Base-by-base conservation (phyloP, 371 early-diverging fungal genomes). In the Coemansia linderi region DNA sequence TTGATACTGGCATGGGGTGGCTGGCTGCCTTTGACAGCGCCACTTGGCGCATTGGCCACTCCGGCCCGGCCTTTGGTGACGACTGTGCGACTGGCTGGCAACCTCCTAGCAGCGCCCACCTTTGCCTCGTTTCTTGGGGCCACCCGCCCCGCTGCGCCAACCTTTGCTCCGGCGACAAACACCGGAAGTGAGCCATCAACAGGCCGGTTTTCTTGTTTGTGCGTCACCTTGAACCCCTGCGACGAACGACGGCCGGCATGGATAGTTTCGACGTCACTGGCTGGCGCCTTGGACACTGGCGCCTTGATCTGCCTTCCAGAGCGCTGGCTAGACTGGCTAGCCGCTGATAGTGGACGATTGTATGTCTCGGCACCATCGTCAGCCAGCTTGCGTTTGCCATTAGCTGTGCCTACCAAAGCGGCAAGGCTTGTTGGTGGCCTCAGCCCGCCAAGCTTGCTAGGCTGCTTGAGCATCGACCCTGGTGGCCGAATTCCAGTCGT, bases 241-340 rank as follows among this genome's bases (percentile, higher is more conserved):
- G 76, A 72, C 12, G 76, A 75, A 27, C 76, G 63, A 15, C 76
- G 58, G 12, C 76, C 76, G 8, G 72, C 68, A 41, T 61, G 68
- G 2, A 75, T 68, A 4, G 61, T 72, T 24, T 58, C 67, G 19
- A 22, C 38, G 4, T 40, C 62, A 4, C 41, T 24, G 33, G 57
- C 27, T 1, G 48, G 43, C 2, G 41, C 31, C 19, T 54, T 59
- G 22, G 72, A 36, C 4, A 33, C 61, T 1, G 68, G 75, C 44
- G 33, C 46, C 39, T 63, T 64, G 29, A 60, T 38, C 43, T 63
- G 67, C 13, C 68, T 38, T 27, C 64, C 68, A 4, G 59, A 50
- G 12, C 10, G 12, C 22, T 27, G 50, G 50, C 50, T 50, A 50
- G 50, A 12, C 50, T 24, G 22, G 24, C 50, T 59, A 15, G 62